Percentiles rank a stretch among this genome's conserved stretches.
These are phyloP conservation scores for Gracilaria gracilis DNA, from an alignment of 23 red algal species.

Conservation along the genomic window DNA sequence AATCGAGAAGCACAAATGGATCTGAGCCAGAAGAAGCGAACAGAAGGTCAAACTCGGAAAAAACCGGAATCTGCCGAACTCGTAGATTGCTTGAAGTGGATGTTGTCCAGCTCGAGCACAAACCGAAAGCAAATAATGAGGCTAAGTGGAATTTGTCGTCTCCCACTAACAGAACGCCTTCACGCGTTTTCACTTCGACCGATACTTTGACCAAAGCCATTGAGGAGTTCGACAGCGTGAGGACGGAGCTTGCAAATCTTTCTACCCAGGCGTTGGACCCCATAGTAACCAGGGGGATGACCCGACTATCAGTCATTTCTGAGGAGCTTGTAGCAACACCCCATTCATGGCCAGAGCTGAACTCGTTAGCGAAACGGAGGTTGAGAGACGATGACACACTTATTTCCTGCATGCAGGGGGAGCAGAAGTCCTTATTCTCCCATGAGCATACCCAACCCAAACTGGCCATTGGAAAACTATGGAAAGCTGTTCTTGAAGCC, in stretches of 20 bases:
- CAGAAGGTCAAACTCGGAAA: background rate
- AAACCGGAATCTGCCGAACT: background rate
- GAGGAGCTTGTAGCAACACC: background rate
- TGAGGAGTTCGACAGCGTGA: background rate
- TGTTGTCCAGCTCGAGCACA: background rate
- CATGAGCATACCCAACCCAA: background rate
- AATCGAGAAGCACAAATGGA: background rate
- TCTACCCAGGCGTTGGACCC: background rate
- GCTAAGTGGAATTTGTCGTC: too few species aligned
- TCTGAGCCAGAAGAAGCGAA: background rate
- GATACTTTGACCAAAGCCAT: background rate
- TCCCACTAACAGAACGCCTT: background rate
- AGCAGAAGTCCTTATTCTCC: conserved; percentile 7
- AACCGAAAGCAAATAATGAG: background rate
- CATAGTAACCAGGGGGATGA: background rate
- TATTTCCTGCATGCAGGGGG: conserved; percentile 13
- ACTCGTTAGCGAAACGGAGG: background rate
- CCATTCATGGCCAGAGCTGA: background rate
- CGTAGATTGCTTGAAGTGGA: background rate
- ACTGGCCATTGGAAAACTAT: background rate
- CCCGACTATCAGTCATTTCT: background rate
- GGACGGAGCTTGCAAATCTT: background rate
- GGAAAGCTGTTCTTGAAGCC: conserved; percentile 19
- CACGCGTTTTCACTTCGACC: background rate
- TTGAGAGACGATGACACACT: background rate